Conservation (phyloP, 1,284 basidiomycete genomes). For the Ceratobasidium sp. region DNA sequence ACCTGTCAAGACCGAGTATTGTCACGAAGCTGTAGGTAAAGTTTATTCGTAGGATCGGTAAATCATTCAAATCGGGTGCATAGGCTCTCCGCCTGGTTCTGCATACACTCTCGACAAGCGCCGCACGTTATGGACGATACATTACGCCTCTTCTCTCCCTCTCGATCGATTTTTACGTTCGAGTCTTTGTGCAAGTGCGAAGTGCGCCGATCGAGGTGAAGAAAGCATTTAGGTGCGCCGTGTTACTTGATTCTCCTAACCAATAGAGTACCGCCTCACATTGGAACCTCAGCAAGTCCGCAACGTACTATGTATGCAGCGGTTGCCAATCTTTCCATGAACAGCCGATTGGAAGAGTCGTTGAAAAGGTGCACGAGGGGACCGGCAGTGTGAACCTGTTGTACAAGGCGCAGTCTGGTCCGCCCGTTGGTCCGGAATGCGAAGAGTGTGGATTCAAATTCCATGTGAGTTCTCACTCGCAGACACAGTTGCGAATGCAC, state of each 20-base stretch:
- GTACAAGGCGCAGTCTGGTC: slow-evolving; percentile 79
- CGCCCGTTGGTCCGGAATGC: slow-evolving; percentile 70
- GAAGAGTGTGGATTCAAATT: slow-evolving; percentile 81
- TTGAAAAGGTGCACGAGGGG: slow-evolving; percentile 63
- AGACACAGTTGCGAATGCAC: not conserved
- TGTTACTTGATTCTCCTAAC: not conserved
- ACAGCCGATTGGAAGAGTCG: slow-evolving; percentile 78
- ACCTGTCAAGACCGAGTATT: slow-evolving; percentile 89
- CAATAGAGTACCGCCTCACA: not conserved
- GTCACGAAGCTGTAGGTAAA: slow-evolving; percentile 82
- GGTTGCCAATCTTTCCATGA: slow-evolving; percentile 81
- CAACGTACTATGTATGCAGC: slow-evolving; percentile 81
- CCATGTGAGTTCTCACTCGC: slow-evolving; percentile 62
- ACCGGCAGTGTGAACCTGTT: slow-evolving; percentile 62
- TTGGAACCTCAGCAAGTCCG: slow-evolving; percentile 69
- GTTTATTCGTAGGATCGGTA: not conserved
- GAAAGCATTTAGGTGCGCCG: slow-evolving; percentile 64
- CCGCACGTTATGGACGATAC: slow-evolving; percentile 89
- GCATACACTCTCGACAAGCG: slow-evolving; percentile 83
- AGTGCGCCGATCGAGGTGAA: slow-evolving; percentile 88
- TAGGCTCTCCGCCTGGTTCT: slow-evolving; percentile 90
- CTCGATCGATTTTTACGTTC: slow-evolving; percentile 97
- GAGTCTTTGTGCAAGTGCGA: slow-evolving; percentile 86
- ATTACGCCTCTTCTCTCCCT: slow-evolving; percentile 91
- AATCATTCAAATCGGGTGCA: not conserved